A percentile compares a stretch with the other conserved stretches of the same genome.
Evolutionary conservation across 495 filamentous ascomycete species (phyloP).

Genomic region (Venustampulla echinocandica): DNA sequence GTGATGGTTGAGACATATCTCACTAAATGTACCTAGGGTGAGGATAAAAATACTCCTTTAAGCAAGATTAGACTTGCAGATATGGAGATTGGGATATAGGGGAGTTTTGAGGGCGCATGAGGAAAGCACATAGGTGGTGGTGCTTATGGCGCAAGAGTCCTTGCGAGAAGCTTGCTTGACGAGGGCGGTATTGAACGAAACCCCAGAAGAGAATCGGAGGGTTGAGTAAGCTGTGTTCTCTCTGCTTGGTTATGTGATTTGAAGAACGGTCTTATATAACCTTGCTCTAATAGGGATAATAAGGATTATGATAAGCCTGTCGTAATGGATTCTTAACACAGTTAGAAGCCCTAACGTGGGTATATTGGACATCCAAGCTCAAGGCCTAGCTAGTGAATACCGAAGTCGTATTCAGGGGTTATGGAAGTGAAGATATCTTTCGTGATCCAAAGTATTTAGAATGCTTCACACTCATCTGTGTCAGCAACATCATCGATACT

Average conservation of each 20-base stretch:
- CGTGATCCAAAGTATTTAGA: constrained; percentile 27
- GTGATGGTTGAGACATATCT: background rate
- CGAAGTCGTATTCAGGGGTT: constrained; percentile 33
- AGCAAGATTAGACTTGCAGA: constrained; percentile 1
- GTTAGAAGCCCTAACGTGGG: constrained; percentile 24
- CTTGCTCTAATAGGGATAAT: background rate
- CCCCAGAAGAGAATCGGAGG: background rate
- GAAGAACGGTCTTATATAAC: background rate
- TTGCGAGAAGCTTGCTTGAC: background rate
- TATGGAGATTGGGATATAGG: constrained; percentile 3
- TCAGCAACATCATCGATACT: constrained; percentile 35
- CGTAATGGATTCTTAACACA: constrained; percentile 26
- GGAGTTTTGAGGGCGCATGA: background rate
- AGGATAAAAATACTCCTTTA: background rate
- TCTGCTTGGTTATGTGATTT: constrained; percentile 2
- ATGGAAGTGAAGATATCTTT: constrained; percentile 35
- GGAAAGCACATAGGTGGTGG: background rate
- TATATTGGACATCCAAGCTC: constrained; percentile 28
- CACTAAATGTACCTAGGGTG: background rate
- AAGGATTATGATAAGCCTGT: constrained; percentile 19
- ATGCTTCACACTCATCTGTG: constrained; percentile 36
- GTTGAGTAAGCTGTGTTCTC: background rate
- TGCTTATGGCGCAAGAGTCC: background rate
- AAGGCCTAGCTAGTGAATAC: constrained; percentile 36
- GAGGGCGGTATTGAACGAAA: background rate